Conservation (phyloP, 2,329 filamentous ascomycete species). For the Akanthomyces muscarius region DNA sequence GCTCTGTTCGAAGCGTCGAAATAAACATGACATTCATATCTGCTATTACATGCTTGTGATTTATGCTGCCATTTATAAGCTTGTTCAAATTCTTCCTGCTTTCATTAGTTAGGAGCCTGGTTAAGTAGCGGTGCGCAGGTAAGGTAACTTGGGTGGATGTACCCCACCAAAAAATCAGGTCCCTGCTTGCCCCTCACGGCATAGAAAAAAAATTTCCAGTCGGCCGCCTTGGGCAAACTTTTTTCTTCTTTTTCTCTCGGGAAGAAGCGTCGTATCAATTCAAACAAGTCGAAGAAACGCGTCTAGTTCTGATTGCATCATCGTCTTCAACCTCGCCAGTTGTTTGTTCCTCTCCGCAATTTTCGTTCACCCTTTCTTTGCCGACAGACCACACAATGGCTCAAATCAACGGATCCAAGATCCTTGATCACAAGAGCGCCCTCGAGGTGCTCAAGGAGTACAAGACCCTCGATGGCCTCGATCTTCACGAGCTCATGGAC, state of each 20-base stretch:
- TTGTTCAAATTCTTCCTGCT: too few species aligned
- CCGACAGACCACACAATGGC: slow-evolving; percentile 57
- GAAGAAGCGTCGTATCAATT: slow-evolving; percentile 48
- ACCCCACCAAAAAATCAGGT: slow-evolving; percentile 12
- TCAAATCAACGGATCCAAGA: slow-evolving; percentile 51
- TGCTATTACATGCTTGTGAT: too few species aligned
- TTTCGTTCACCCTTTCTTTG: slow-evolving; percentile 24
- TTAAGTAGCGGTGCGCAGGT: neutral
- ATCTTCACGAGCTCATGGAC: slow-evolving; percentile 82
- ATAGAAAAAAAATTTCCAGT: slow-evolving; percentile 39
- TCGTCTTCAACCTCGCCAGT: slow-evolving; percentile 41
- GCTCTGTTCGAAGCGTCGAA: too few species aligned
- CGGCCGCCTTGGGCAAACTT: slow-evolving; percentile 35
- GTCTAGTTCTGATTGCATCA: slow-evolving; percentile 28
- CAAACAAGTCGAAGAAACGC: slow-evolving; percentile 32
- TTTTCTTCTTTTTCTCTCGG: slow-evolving; percentile 48
- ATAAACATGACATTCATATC: too few species aligned
- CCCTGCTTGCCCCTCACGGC: slow-evolving; percentile 11
- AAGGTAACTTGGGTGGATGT: neutral
- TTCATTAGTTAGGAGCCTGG: too few species aligned
- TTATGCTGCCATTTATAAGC: too few species aligned
- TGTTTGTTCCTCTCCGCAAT: slow-evolving; percentile 23
- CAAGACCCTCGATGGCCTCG: slow-evolving; percentile 75
- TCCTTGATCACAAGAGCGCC: slow-evolving; percentile 71
- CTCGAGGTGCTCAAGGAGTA: slow-evolving; percentile 81